phyloP scores from a whole-genome alignment of 352 stramenopile genomes.

The Phytophthora palmivora region DNA sequence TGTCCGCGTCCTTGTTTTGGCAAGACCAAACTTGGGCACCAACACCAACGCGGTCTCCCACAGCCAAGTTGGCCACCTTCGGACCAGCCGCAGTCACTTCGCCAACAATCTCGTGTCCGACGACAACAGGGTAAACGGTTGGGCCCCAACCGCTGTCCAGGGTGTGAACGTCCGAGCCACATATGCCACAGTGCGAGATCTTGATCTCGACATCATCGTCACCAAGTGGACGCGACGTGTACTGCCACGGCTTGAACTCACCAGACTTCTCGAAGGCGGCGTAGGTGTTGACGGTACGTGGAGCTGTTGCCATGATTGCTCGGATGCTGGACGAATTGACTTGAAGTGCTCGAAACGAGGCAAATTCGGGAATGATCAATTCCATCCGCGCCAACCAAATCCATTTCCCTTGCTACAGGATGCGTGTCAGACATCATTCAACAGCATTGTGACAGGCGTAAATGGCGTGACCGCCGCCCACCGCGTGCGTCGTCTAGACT shows the following conservation, averaged over 20 bases:
- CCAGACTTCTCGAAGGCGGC: conserved; percentile 48
- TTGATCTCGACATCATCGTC: conserved; percentile 65
- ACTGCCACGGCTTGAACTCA: conserved; percentile 55
- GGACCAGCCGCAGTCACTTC: conserved; percentile 47
- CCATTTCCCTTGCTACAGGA: too few relatives aligned
- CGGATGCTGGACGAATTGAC: background rate
- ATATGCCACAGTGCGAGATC: conserved; percentile 73
- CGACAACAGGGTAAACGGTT: conserved; percentile 51
- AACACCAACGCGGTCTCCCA: conserved; percentile 82
- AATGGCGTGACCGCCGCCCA: background rate
- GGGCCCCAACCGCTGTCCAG: conserved; percentile 55
- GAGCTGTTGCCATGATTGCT: conserved; percentile 34
- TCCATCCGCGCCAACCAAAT: conserved; percentile 3
- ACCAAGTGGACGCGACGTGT: conserved; percentile 50
- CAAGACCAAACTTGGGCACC: conserved; percentile 82
- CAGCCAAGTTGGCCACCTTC: conserved; percentile 69
- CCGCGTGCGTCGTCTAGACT: conserved; percentile 17
- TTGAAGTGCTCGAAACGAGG: conserved; percentile 13
- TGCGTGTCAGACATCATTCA: too few relatives aligned
- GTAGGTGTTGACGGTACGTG: conserved; percentile 56
- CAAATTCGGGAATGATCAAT: conserved; percentile 31
- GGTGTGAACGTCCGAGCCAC: conserved; percentile 63
- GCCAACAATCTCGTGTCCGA: conserved; percentile 67
- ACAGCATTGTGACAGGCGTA: background rate
- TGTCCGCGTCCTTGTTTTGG: conserved; percentile 62